Base-by-base conservation (phyloP, 176 grass and related monocot genomes). In the Carex parvula region DNA sequence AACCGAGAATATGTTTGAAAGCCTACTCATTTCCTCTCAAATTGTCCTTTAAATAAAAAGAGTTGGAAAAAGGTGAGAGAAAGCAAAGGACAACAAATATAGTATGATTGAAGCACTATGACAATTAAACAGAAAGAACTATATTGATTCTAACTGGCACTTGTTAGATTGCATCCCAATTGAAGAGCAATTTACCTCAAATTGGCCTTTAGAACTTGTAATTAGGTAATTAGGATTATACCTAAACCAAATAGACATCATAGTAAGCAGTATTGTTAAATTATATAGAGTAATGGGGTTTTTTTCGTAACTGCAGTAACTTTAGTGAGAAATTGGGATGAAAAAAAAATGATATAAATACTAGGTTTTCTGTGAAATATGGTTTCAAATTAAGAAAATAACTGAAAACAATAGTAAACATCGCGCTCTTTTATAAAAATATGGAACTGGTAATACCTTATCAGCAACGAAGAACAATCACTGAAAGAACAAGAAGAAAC, bases 1-100 rank as follows among this genome's bases (percentile, higher is more conserved):
- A 68, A 83, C 63, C 17, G 80, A 66, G 37, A 83, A 83, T 54
- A 83, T 83, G 39, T 83, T 83, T 83, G 57, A 50, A 67, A 83
- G 9, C 20, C n/a, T 55, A 46, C 55, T 54, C 80, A 83, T 83
- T 83, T 65, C 80, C 26, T 83, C 80, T 67, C 37, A 26, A 53
- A 24, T 21, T 82, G 26, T 32, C n/a, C 18, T 67, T 7, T 14
- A 33, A 82, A 67, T 30, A 1, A 62, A 82, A 67, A 82, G 1
- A 82, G 4, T 52, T 8, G 39, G 20, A 13, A 9, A 53, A 41
- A 58, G 30, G 33, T 21, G 9, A 61, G 17, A 41, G 16, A 63
- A 26, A 81, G 29, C 39, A 41, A 39, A 79, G 24, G 53, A 26
- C 8, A 57, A 78, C 3, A 55, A 6, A 39, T 62, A 8, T 26